Conservation (phyloP, 2,329 filamentous ascomycete genomes). For the Aspergillus transmontanensis region DNA sequence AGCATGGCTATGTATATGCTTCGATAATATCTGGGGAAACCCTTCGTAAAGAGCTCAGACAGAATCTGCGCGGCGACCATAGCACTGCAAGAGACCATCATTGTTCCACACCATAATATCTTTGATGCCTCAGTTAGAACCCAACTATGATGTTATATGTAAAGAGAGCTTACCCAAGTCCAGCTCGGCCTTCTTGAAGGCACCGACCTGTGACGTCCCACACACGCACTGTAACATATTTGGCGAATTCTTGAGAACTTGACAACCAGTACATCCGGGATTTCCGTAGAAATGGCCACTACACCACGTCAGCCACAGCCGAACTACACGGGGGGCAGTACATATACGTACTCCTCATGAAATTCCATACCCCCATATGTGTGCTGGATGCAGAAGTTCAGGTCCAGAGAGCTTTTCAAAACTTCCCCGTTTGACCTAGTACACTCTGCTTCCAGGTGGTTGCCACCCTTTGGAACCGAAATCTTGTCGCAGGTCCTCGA, state of each 20-base stretch:
- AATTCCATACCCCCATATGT: neutral
- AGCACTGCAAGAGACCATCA: neutral
- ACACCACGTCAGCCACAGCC: neutral
- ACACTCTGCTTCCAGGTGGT: neutral
- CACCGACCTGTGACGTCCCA: neutral
- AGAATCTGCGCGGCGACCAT: neutral
- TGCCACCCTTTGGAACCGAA: neutral
- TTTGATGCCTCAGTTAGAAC: neutral
- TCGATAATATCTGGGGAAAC: neutral
- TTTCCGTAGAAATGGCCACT: neutral
- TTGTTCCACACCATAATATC: neutral
- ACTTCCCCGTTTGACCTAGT: neutral
- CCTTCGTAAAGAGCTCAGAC: neutral
- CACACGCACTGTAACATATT: neutral
- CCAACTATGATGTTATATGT: neutral
- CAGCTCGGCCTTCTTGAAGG: neutral
- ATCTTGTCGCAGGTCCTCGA: neutral
- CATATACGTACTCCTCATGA: neutral
- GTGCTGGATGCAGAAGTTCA: neutral
- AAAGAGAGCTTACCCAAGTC: neutral
- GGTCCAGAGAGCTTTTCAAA: neutral
- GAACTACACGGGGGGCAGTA: neutral
- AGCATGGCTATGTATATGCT: neutral
- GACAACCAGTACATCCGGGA: neutral
- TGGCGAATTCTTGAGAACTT: neutral